Conservation (phyloP, 192 early-diverging fungal genomes). For the Chytriomyces sp. region DNA sequence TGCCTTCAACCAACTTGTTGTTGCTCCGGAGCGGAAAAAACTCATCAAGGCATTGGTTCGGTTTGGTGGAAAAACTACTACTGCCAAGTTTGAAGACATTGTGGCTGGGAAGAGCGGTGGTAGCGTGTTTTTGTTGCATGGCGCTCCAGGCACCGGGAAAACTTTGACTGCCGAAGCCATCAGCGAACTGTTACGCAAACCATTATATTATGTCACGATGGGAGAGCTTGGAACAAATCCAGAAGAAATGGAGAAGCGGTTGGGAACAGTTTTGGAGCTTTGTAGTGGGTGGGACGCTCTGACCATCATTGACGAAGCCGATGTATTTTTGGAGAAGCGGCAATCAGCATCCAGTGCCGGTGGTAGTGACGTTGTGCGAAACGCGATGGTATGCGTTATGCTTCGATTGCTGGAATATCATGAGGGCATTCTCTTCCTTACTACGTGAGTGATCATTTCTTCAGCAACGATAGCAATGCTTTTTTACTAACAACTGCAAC, state of each 20-base stretch:
- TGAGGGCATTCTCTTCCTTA: conserved; percentile 66
- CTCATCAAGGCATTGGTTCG: conserved; percentile 57
- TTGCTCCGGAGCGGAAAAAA: conserved; percentile 49
- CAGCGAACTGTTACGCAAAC: conserved; percentile 57
- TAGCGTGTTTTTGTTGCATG: conserved; percentile 60
- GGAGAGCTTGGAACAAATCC: conserved; percentile 63
- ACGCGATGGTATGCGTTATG: conserved; percentile 65
- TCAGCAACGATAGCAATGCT: too few relatives aligned
- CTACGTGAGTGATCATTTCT: conserved; percentile 38
- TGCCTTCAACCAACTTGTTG: conserved; percentile 61
- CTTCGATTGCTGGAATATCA: conserved; percentile 66
- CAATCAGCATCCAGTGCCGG: conserved; percentile 2
- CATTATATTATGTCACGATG: conserved; percentile 66
- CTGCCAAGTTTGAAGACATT: conserved; percentile 53
- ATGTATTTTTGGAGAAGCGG: conserved; percentile 65
- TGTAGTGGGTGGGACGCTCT: conserved; percentile 62
- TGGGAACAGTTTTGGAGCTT: conserved; percentile 58
- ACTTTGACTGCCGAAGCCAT: conserved; percentile 69
- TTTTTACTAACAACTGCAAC: too few relatives aligned
- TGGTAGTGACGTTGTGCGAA: conserved; percentile 55
- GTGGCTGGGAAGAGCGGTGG: conserved; percentile 62
- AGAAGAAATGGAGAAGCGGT: conserved; percentile 57
- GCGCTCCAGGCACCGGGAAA: conserved; percentile 62
- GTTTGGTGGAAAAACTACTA: conserved; percentile 45
- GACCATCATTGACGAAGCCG: conserved; percentile 63